phyloP scores from a whole-genome alignment of 805 yeast genomes.

The Pichia exigua region DNA sequence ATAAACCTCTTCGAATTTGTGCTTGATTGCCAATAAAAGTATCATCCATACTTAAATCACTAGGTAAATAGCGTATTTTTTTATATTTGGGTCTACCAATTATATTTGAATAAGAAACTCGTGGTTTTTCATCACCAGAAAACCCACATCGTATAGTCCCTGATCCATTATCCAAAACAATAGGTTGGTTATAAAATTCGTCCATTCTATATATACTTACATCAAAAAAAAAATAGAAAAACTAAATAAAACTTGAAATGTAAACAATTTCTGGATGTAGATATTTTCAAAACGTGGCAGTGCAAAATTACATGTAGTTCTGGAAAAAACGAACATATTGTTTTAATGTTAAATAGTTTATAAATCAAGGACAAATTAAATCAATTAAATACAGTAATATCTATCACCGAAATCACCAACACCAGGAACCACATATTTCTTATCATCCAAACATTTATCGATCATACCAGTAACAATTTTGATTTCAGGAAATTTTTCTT shows the following conservation, averaged over 20 bases:
- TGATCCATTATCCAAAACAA: constrained; percentile 79
- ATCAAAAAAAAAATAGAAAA: background rate
- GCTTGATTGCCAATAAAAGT: constrained; percentile 71
- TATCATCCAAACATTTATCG: constrained; percentile 79
- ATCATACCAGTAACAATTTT: constrained; percentile 90
- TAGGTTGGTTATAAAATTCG: constrained; percentile 53
- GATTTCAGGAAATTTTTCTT: constrained; percentile 70
- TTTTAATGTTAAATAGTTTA: background rate
- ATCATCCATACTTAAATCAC: constrained; percentile 49
- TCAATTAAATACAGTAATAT: constrained; percentile 71
- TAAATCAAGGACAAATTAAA: background rate
- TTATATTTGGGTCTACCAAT: constrained; percentile 80
- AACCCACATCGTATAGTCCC: constrained; percentile 83
- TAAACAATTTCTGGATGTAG: background rate
- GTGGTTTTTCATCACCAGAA: constrained; percentile 86
- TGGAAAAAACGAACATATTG: too few relatives aligned
- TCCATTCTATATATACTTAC: constrained; percentile 7
- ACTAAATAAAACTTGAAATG: background rate
- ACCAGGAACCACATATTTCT: constrained; percentile 86
- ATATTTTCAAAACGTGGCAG: background rate
- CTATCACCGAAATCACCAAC: constrained; percentile 98
- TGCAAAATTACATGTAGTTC: too few relatives aligned
- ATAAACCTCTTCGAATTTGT: constrained; percentile 68
- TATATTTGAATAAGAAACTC: constrained; percentile 51
- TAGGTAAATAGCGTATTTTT: constrained; percentile 54